These are phyloP conservation scores for Aspergillus diversus DNA, from an alignment of 495 filamentous ascomycete genomes.

Conservation along the genomic window DNA sequence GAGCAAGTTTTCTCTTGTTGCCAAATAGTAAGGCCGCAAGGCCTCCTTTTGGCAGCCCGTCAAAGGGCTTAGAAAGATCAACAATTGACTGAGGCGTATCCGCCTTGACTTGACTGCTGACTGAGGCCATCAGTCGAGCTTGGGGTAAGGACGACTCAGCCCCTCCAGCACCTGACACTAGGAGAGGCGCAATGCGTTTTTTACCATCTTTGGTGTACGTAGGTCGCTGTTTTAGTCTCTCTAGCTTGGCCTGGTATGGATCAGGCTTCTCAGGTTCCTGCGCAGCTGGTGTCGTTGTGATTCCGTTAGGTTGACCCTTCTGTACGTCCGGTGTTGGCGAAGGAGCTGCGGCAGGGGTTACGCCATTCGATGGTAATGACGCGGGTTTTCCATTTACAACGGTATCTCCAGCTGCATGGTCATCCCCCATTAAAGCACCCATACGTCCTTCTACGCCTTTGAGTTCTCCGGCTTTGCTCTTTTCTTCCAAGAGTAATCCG, in stretches of 20 bases:
- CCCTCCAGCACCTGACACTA: conserved; percentile 82
- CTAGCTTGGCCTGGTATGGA: conserved; percentile 67
- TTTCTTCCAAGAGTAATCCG: conserved; percentile 83
- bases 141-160: conserved; percentile 88
- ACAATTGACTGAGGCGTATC: conserved; percentile 84
- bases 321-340: conserved; percentile 39
- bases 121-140: conserved; percentile 75
- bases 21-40: conserved; percentile 83
- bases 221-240: conserved; percentile 83
- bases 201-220: conserved; percentile 97
- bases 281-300: conserved; percentile 32
- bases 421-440: conserved; percentile 96
- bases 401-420: conserved; percentile 34
- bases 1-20: conserved; percentile 84
- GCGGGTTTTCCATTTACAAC: conserved; percentile 47
- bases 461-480: conserved; percentile 86
- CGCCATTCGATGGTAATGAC: conserved; percentile 44
- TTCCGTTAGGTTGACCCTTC: conserved; percentile 48
- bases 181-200: conserved; percentile 88
- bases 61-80: conserved; percentile 91
- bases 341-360: conserved; percentile 41
- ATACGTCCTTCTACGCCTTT: conserved; percentile 90
- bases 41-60: conserved; percentile 90
- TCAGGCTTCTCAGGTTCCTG: conserved; percentile 62
- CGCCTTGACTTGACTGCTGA: conserved; percentile 57